Evolutionary conservation across 1,284 basidiomycete genomes (phyloP).

Genomic region (Cryptococcus hybrid): DNA sequence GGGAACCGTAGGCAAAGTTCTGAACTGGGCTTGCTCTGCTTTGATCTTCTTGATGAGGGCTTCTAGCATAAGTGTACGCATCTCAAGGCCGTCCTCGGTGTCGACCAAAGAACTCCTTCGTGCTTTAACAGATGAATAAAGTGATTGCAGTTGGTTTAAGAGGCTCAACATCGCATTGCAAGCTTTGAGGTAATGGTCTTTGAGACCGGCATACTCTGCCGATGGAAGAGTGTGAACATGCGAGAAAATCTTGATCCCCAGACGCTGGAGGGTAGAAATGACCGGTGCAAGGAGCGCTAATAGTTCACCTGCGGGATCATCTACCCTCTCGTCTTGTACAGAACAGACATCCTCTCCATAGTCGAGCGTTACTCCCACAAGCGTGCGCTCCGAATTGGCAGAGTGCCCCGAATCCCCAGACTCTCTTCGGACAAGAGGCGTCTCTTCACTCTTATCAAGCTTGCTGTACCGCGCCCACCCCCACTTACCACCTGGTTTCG

Average conservation of each 20-base stretch:
- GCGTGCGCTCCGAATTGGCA: constrained; percentile 19
- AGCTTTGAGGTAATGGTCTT: background rate
- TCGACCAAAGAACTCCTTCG: background rate
- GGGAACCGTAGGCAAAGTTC: background rate
- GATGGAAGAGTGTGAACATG: background rate
- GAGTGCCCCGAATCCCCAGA: constrained; percentile 5
- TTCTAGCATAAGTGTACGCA: constrained; percentile 25
- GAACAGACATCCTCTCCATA: background rate
- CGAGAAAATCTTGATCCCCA: background rate
- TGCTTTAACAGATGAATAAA: background rate
- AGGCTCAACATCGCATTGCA: background rate
- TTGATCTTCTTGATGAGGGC: constrained; percentile 30
- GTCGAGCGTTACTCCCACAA: constrained; percentile 4
- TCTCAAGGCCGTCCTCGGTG: constrained; percentile 22
- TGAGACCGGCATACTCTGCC: background rate
- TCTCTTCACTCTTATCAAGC: constrained; percentile 3
- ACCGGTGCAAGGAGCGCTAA: constrained; percentile 3
- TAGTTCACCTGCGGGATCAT: background rate
- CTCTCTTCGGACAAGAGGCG: background rate
- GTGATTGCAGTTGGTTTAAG: background rate
- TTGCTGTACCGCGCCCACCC: background rate
- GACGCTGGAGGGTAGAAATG: constrained; percentile 3
- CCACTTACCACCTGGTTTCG: background rate
- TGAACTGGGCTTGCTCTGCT: constrained; percentile 11
- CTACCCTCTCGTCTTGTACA: background rate